Evolutionary conservation across 306 rosid species (phyloP), one percentile per base, ranked within the genome.

Genomic region (Macrotyloma uniflorum): DNA sequence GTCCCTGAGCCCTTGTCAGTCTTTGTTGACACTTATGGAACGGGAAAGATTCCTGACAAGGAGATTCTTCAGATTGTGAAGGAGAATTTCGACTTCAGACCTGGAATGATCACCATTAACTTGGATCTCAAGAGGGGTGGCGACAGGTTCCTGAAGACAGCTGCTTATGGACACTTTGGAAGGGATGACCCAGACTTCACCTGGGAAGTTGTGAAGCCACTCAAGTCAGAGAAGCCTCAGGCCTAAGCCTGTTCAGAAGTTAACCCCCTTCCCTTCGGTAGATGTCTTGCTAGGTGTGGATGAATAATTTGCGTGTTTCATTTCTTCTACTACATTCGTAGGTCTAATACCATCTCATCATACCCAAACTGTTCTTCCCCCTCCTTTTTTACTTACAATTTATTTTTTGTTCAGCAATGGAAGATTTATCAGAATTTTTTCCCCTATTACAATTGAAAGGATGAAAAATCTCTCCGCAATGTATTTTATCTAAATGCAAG

Each of bases 151-250:
- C 85, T 93, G 75, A 96, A 96, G 93, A 93, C 99, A 9, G 99
- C 99, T 30, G 99, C 99, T 10, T 96, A 96, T 45, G 99, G 99
- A 85, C 99, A 96, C 85, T 96, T 96, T 0, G 99, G 99, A 81
- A 90, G 99, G 89, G 98, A 96, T 32, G 99, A 93, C 71, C 75
- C 98, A 1, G 99, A 96, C 80, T 96, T 96, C 91, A 93, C 99
- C 69, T 96, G 99, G 99, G 99, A 96, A 87, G 86, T 87, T 78
- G 96, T 96, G 72, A 96, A 96, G 97, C 98, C 98, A 86, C 99
- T 96, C 80, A 90, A 96, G 87, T 89, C 94, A 93, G 98, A 96
- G 83, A 91, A 96, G 87, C 93, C 98, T 47, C 93, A 89, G 67
- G 85, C 95, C 80, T 87, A 81, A 78, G 78, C 30, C 53, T 26